Conservation (phyloP, 2,329 filamentous ascomycete genomes). For the Ophiostoma piceae region DNA sequence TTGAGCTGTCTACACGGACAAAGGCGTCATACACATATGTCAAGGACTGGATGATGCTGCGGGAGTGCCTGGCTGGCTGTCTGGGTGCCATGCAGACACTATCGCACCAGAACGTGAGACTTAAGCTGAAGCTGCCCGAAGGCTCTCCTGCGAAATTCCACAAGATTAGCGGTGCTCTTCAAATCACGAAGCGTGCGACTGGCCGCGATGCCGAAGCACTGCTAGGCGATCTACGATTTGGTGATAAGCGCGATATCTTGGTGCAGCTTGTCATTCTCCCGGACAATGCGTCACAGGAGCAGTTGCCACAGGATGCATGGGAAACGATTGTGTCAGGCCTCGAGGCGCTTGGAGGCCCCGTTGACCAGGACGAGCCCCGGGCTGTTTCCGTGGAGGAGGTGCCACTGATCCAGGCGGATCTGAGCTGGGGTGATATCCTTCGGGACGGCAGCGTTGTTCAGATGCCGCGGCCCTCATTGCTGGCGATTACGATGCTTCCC, state of each 20-base stretch:
- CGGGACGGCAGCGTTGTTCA: slow-evolving; percentile 82
- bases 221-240: slow-evolving; percentile 86
- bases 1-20: slow-evolving; percentile 88
- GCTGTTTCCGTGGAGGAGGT: slow-evolving; percentile 86
- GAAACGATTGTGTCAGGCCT: slow-evolving; percentile 94
- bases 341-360: slow-evolving; percentile 82
- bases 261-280: slow-evolving; percentile 90
- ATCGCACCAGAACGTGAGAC: slow-evolving; percentile 97
- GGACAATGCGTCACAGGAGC: slow-evolving; percentile 75
- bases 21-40: slow-evolving; percentile 98
- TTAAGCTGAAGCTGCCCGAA: slow-evolving; percentile 89
- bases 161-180: slow-evolving; percentile 93
- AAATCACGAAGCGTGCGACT: slow-evolving; percentile 93
- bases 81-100: slow-evolving; percentile 85
- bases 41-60: slow-evolving; percentile 99
- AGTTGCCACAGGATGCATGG: slow-evolving; percentile 89
- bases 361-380: slow-evolving; percentile 81
- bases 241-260: slow-evolving; percentile 88
- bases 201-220: slow-evolving; percentile 91
- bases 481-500: slow-evolving; percentile 94
- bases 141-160: slow-evolving; percentile 97
- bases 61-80: slow-evolving; percentile 91
- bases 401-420: slow-evolving; percentile 88
- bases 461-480: slow-evolving; percentile 78
- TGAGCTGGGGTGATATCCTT: slow-evolving; percentile 88